Percentiles rank a stretch among this genome's conserved stretches.
Evolutionary conservation across 352 stramenopile genomes (phyloP).

Genomic region (Phytopythium mirpurense): DNA sequence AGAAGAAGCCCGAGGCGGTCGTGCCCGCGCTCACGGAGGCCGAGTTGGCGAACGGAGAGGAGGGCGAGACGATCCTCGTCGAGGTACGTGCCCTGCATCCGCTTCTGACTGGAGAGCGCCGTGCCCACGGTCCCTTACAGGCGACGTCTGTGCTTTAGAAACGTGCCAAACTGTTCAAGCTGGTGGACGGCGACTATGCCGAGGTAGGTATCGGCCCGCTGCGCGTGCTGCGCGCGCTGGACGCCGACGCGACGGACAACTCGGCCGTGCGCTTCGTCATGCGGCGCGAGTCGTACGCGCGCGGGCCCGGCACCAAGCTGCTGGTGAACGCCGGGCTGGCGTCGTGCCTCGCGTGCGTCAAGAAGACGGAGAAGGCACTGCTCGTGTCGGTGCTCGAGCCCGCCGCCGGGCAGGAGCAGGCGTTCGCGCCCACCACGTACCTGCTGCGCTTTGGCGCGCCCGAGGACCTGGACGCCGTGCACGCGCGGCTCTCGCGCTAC

Average conservation of each 20-base stretch:
- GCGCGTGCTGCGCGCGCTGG: conserved; percentile 48
- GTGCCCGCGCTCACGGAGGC: conserved; percentile 57
- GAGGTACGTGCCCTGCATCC: too few relatives aligned
- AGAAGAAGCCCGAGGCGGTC: conserved; percentile 40
- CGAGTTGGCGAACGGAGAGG: conserved; percentile 72
- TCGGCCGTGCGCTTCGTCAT: conserved; percentile 64
- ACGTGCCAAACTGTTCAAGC: conserved; percentile 77
- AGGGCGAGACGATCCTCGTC: conserved; percentile 60
- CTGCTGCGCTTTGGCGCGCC: conserved; percentile 55
- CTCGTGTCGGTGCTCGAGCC: conserved; percentile 58
- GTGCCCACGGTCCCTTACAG: too few relatives aligned
- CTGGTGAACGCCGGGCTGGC: conserved; percentile 64
- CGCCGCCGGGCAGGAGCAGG: conserved; percentile 26
- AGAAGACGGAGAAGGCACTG: conserved; percentile 78
- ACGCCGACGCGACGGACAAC: conserved; percentile 32
- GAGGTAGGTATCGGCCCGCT: conserved; percentile 75
- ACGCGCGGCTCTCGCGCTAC: conserved; percentile 37
- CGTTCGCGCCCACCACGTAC: conserved; percentile 68
- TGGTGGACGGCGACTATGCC: conserved; percentile 66
- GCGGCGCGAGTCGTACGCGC: conserved; percentile 70
- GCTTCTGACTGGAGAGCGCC: too few relatives aligned
- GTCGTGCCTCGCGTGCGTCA: conserved; percentile 54
- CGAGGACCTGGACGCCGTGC: conserved; percentile 53
- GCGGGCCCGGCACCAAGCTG: conserved; percentile 70
- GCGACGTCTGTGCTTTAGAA: conserved; percentile 41